Percentiles rank a stretch among this genome's conserved stretches.
These are phyloP conservation scores for Cenchrus americanus DNA, from an alignment of 176 grass and related monocot genomes.

Conservation along the genomic window DNA sequence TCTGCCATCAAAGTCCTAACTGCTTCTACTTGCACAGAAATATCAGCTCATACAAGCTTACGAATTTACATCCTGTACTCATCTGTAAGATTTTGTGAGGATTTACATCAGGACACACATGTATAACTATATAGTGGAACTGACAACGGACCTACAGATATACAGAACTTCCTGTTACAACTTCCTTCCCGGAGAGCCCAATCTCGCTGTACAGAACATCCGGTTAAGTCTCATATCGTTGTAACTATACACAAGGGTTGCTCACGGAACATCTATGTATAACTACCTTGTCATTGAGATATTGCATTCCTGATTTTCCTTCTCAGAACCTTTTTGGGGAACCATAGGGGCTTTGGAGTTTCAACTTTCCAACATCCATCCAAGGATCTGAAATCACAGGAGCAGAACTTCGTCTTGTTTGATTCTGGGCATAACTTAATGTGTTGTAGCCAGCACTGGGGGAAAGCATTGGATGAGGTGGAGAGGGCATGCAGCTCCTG, in stretches of 20 bases:
- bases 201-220: conserved; percentile 40
- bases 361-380: conserved; percentile 57
- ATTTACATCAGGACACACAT: conserved; percentile 32
- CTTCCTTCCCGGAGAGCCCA: not conserved
- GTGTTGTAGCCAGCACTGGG: conserved; percentile 39
- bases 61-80: conserved; percentile 23
- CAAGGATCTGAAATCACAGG: conserved; percentile 47
- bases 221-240: not conserved
- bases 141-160: conserved; percentile 22
- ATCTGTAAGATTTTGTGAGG: conserved; percentile 28
- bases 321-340: conserved; percentile 72
- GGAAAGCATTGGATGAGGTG: conserved; percentile 61
- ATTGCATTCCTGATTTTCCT: not conserved
- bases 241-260: conserved; percentile 4
- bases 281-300: conserved; percentile 1
- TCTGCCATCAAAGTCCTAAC: not conserved
- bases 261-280: conserved; percentile 14
- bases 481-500: conserved; percentile 78
- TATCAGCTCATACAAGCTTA: conserved; percentile 4
- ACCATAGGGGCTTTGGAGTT: conserved; percentile 56
- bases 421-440: conserved; percentile 46
- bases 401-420: conserved; percentile 44
- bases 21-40: conserved; percentile 1
- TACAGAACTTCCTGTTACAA: conserved; percentile 41
- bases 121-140: not conserved